Evolutionary conservation across 441 rosid genomes (phyloP), one percentile per base, ranked within the genome.

Genomic region (Brassica hybrid): DNA sequence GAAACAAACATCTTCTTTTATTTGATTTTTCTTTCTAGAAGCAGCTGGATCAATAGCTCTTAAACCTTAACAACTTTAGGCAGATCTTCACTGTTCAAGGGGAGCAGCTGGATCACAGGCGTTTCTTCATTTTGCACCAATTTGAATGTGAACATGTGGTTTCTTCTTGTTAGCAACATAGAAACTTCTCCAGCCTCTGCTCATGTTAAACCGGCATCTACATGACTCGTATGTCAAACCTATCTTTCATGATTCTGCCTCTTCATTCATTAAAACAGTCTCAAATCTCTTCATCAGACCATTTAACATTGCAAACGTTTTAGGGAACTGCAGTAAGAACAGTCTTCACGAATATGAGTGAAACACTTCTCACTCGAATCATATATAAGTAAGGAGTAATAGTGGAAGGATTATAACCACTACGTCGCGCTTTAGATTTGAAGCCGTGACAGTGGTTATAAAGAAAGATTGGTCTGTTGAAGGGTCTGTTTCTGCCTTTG

Each of bases 161-260:
- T 74, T 65, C 61, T 34, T 74, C 43, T 13, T 64, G 66, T 74
- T 74, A 54, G 57, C 57, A 14, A 64, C 65, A 65, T 65, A 65
- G 65, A 74, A 74, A 14, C 77, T 74, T 74, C 65, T 73, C 77
- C 65, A 73, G 25, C 77, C 77, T 54, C 56, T 23, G 41, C 56
- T 52, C 36, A 73, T 73, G 25, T 64, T 13, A 64, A 21, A 73
- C 56, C 41, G 23, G 5, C 5, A 13, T 11, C 11, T 4, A 65
- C 7, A 21, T 8, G 16, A 5, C 17, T 52, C 64, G 11, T 36
- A 8, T 73, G 56, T 52, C 14, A 73, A 52, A 14, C 56, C 38
- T 34, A 73, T 0, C 7, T 0, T 65, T 71, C 71, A 65, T 54
- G 77, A n/a, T 65, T 65, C 71, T 34, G 64, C 56, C 2, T 34